Conservation (phyloP, 306 rosid genomes). For the Hippophae rhamnoides region DNA sequence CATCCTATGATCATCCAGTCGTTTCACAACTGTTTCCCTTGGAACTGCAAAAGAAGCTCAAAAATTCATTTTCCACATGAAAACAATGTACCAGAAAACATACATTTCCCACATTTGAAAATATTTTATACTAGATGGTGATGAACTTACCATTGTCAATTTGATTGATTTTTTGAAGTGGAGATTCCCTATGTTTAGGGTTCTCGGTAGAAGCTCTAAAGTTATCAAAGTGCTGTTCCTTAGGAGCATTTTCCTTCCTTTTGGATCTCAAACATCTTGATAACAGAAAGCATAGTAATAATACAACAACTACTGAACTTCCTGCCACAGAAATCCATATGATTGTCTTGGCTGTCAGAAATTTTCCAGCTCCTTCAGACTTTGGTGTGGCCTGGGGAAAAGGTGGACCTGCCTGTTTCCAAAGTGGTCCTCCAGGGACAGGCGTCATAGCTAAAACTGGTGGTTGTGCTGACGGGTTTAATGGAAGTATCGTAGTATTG, state of each 20-base stretch:
- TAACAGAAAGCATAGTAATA: conserved; percentile 35
- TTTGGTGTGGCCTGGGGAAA: conserved; percentile 8
- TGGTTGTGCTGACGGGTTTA: conserved; percentile 47
- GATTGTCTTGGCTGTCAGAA: conserved; percentile 31
- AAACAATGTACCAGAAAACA: not conserved
- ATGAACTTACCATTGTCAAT: conserved; percentile 42
- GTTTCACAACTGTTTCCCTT: conserved; percentile 25
- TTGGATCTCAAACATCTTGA: conserved; percentile 38
- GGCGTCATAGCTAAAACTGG: conserved; percentile 37
- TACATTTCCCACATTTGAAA: not conserved
- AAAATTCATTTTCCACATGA: conserved; percentile 3
- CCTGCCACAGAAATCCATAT: conserved; percentile 49
- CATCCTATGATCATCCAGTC: conserved; percentile 18
- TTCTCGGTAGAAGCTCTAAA: conserved; percentile 28
- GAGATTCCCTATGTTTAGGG: conserved; percentile 23
- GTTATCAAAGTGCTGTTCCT: conserved; percentile 20
- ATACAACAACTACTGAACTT: conserved; percentile 23
- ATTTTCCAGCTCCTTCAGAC: conserved; percentile 24
- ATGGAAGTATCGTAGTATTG: conserved; percentile 52
- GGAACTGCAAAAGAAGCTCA: conserved; percentile 20
- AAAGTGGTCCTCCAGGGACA: conserved; percentile 27
- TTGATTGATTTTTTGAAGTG: conserved; percentile 28
- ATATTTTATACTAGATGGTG: not conserved
- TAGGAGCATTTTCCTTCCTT: conserved; percentile 19
- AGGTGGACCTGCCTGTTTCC: conserved; percentile 38